Evolutionary conservation across 2,329 filamentous ascomycete species (phyloP), one percentile per base, ranked within the genome.

Genomic region (Tolypocladium sp.): DNA sequence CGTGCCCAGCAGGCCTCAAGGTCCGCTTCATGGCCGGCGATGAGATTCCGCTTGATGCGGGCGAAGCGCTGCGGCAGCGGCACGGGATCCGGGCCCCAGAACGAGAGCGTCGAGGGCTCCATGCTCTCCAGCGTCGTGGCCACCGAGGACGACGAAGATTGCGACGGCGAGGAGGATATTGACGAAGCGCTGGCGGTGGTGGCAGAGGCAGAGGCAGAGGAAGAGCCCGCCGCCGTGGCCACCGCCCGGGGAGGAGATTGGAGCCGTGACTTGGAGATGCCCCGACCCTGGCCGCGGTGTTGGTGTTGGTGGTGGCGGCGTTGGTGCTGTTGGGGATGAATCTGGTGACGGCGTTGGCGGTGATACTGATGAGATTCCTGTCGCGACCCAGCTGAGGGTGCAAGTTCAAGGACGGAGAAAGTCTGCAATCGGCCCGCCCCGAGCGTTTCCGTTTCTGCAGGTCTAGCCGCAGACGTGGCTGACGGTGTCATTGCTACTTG

Each of bases 51-150:
- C 69, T 86, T 86, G 66, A 85, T 77, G 62, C 77, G 76, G 54
- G 78, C 80, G 63, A 85, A 85, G 35, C 83, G 80, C 51, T 76
- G 77, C n/a, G 82, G 82, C 9, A 86, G 72, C n/a, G 82, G 80
- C 25, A 84, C 79, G 10, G 80, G 80, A 64, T 83, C 78, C 17
- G 78, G 77, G 67, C 81, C 81, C 76, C 82, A 84, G 63, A 83
- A 83, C 2, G 80, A 82, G 55, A 83, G 70, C 56, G 82, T 77
- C 25, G 35, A 46, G 25, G 35, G 33, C 33, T 41, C 40, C 46
- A 51, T 51, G 44, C 44, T 49, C 25, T 6, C 13, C 25, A 17
- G 44, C 41, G n/a, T 12, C 20, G 41, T 20, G 4, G 41, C 13
- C 25, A 10, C 44, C 25, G 25, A 27, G 42, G 22, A 46, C 12